Evolutionary conservation across 108 stramenopile species (phyloP).

Genomic region (Cyclotella cryptica): DNA sequence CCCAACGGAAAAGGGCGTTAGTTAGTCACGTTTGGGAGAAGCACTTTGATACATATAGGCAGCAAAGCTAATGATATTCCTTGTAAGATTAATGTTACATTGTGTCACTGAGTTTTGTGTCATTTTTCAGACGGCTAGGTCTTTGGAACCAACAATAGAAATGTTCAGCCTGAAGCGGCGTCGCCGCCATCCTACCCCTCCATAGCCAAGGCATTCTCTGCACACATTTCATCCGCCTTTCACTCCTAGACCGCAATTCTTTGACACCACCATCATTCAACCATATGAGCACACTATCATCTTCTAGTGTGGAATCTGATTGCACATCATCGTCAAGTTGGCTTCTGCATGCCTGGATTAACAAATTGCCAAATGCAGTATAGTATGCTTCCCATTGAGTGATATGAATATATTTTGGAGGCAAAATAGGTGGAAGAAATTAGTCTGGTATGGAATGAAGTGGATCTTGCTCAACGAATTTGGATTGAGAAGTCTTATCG

Average conservation of each 20-base stretch:
- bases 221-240: slow-evolving; percentile 34
- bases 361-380: slow-evolving; percentile 38
- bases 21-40: no score
- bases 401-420: slow-evolving; percentile 31
- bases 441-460: slow-evolving; percentile 20
- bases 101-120: neutral
- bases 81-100: neutral
- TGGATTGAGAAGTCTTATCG: neutral
- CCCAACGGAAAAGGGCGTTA: no score
- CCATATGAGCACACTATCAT: slow-evolving; percentile 45
- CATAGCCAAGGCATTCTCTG: slow-evolving; percentile 22
- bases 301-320: neutral
- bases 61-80: no score
- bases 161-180: no score
- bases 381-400: slow-evolving; percentile 42
- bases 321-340: neutral
- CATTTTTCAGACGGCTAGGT: no score
- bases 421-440: slow-evolving; percentile 23
- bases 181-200: no score
- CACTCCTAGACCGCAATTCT: slow-evolving; percentile 38
- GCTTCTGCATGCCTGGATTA: slow-evolving; percentile 16
- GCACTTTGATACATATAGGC: neutral
- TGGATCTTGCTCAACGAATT: slow-evolving; percentile 8
- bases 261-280: slow-evolving; percentile 33
- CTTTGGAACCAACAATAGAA: no score